These are phyloP conservation scores for Penicillium sp. DNA, from an alignment of 2,329 filamentous ascomycete species.

Conservation along the genomic window DNA sequence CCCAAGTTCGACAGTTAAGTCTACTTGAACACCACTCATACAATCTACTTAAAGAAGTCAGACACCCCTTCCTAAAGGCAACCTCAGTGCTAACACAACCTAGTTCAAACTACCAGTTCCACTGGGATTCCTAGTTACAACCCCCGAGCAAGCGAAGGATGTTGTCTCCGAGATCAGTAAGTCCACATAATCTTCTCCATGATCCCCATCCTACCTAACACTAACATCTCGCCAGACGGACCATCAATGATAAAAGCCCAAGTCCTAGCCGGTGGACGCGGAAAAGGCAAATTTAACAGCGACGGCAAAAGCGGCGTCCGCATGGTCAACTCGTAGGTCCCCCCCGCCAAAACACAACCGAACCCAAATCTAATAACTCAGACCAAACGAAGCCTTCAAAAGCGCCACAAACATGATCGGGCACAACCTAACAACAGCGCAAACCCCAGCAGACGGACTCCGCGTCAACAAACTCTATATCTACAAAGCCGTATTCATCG, in stretches of 20 bases:
- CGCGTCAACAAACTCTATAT: constrained; percentile 39
- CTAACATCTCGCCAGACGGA: constrained; percentile 15
- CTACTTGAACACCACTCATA: constrained; percentile 4
- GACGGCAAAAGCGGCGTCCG: constrained; percentile 32
- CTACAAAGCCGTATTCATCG: constrained; percentile 31
- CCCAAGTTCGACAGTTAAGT: not conserved
- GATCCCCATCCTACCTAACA: not conserved
- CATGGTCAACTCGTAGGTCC: constrained; percentile 24
- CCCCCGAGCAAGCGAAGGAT: constrained; percentile 21
- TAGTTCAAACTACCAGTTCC: constrained; percentile 31
- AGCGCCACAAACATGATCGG: constrained; percentile 32
- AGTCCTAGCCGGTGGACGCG: constrained; percentile 33
- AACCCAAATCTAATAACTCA: constrained; percentile 1
- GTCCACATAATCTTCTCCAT: not conserved
- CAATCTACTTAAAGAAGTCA: constrained; percentile 2
- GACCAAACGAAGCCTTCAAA: constrained; percentile 26
- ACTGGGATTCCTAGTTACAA: constrained; percentile 24
- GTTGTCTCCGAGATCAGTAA: constrained; percentile 27
- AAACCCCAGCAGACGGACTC: constrained; percentile 28
- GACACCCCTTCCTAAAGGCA: not conserved
- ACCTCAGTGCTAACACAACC: not conserved
- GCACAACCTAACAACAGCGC: constrained; percentile 28
- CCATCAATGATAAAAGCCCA: constrained; percentile 33
- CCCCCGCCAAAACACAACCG: not conserved
- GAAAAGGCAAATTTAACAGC: constrained; percentile 30